Evolutionary conservation across 352 stramenopile genomes (phyloP).

Genomic region (Phytopythium vexans): DNA sequence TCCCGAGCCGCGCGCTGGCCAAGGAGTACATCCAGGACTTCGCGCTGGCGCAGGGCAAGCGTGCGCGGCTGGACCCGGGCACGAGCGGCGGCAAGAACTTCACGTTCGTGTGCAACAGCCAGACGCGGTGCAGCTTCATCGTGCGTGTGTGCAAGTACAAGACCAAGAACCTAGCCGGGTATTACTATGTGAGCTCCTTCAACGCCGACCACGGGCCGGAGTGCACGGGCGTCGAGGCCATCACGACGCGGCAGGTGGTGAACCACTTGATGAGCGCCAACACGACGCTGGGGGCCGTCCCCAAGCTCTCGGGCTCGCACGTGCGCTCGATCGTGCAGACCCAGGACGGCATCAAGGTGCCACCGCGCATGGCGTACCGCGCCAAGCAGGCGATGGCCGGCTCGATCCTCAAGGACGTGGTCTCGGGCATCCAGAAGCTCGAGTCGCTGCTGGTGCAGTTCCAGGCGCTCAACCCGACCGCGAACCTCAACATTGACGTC

Average conservation of each 20-base stretch:
- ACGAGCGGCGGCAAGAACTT: slow-evolving; percentile 52
- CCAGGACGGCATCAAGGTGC: slow-evolving; percentile 32
- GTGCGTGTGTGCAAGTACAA: slow-evolving; percentile 35
- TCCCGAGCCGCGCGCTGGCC: slow-evolving; percentile 23
- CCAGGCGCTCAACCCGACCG: slow-evolving; percentile 30
- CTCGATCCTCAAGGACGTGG: slow-evolving; percentile 25
- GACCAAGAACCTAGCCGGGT: slow-evolving; percentile 15
- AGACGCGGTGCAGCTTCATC: slow-evolving; percentile 36
- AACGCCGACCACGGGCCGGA: slow-evolving; percentile 22
- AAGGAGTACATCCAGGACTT: slow-evolving; percentile 51
- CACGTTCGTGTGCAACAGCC: slow-evolving; percentile 41
- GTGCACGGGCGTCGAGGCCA: slow-evolving; percentile 29
- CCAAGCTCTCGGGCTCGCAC: slow-evolving; percentile 27
- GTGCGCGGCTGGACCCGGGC: slow-evolving; percentile 28
- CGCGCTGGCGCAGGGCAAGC: slow-evolving; percentile 43
- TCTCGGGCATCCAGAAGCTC: slow-evolving; percentile 38
- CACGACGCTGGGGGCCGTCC: slow-evolving; percentile 20
- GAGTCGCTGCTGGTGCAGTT: slow-evolving; percentile 45
- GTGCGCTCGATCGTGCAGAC: slow-evolving; percentile 34
- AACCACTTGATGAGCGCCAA: slow-evolving; percentile 26
- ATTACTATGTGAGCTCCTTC: slow-evolving; percentile 39
- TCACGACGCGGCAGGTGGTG: slow-evolving; percentile 41
- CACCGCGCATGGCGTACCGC: slow-evolving; percentile 36
- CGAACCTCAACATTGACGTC: slow-evolving; percentile 25
- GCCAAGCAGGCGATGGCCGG: slow-evolving; percentile 24